These are phyloP conservation scores for Periconia macrospinosa DNA, from an alignment of 2,329 filamentous ascomycete species.

Conservation along the genomic window DNA sequence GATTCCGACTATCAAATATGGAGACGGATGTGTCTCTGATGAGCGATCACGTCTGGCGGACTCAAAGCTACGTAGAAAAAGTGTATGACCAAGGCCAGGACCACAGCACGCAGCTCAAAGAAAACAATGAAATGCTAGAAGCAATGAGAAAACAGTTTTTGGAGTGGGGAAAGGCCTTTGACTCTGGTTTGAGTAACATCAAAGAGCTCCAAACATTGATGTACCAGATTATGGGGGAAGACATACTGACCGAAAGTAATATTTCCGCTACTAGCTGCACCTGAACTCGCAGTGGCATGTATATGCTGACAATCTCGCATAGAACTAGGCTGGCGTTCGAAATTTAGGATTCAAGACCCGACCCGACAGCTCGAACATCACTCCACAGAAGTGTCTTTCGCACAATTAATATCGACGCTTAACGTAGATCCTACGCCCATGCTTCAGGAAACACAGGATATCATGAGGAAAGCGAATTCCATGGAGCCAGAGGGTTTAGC, in stretches of 20 bases:
- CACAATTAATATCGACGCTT: not conserved
- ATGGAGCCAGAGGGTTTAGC: not conserved
- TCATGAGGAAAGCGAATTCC: not conserved
- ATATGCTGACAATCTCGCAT: no score
- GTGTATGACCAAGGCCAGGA: no score
- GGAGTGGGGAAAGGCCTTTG: not conserved
- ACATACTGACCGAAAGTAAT: not conserved
- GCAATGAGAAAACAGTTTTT: not conserved
- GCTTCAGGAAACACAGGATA: not conserved
- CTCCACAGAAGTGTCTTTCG: not conserved
- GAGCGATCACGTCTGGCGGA: no score
- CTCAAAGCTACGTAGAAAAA: no score
- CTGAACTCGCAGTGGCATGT: no score
- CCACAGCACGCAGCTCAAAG: not conserved
- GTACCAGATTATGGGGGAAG: constrained; percentile 1
- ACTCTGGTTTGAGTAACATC: not conserved
- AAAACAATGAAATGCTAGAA: not conserved
- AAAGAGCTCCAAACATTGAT: not conserved
- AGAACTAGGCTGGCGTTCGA: no score
- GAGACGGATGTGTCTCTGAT: no score
- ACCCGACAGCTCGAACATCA: no score
- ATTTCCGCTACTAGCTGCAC: no score
- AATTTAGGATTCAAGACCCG: no score
- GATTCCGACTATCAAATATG: no score
- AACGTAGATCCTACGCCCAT: not conserved